phyloP scores from a whole-genome alignment of 441 rosid genomes.

The Daphne laureola region DNA sequence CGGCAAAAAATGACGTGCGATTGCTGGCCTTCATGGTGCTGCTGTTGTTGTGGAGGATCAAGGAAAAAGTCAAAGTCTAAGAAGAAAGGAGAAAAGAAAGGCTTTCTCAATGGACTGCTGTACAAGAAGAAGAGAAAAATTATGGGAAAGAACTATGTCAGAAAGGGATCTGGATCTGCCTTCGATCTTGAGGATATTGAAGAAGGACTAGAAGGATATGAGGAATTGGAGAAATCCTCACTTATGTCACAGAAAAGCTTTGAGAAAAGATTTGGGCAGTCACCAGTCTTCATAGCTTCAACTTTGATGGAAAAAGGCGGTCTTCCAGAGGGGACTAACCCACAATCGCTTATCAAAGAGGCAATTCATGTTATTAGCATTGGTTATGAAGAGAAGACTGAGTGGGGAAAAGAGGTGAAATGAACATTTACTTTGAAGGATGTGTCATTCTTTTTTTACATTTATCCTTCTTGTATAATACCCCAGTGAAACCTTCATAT shows the following conservation, averaged over 20 bases:
- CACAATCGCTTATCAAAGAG: conserved; percentile 65
- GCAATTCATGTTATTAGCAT: conserved; percentile 91
- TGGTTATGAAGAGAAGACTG: conserved; percentile 89
- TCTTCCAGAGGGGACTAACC: conserved; percentile 64
- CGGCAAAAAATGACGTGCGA: conserved; percentile 85
- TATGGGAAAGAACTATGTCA: conserved; percentile 51
- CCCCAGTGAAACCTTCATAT: neutral
- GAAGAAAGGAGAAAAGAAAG: conserved; percentile 51
- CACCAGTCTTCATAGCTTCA: conserved; percentile 77
- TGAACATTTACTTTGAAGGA: neutral
- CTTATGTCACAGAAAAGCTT: conserved; percentile 83
- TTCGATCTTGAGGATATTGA: conserved; percentile 86
- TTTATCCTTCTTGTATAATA: conserved; percentile 10
- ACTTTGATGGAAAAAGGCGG: conserved; percentile 90
- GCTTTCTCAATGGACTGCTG: conserved; percentile 38
- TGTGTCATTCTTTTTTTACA: neutral
- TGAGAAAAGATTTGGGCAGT: conserved; percentile 84
- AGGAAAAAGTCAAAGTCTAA: conserved; percentile 50
- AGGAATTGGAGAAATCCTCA: conserved; percentile 76
- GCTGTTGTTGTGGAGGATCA: conserved; percentile 80
- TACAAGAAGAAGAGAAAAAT: conserved; percentile 53
- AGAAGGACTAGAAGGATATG: conserved; percentile 80
- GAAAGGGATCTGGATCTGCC: conserved; percentile 46
- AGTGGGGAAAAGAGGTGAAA: conserved; percentile 95
- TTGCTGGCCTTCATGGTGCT: conserved; percentile 89